Evolutionary conservation across 1,139 yeast genomes (phyloP), one percentile per base, ranked within the genome.

Genomic region (Protomyces macrosporus): DNA sequence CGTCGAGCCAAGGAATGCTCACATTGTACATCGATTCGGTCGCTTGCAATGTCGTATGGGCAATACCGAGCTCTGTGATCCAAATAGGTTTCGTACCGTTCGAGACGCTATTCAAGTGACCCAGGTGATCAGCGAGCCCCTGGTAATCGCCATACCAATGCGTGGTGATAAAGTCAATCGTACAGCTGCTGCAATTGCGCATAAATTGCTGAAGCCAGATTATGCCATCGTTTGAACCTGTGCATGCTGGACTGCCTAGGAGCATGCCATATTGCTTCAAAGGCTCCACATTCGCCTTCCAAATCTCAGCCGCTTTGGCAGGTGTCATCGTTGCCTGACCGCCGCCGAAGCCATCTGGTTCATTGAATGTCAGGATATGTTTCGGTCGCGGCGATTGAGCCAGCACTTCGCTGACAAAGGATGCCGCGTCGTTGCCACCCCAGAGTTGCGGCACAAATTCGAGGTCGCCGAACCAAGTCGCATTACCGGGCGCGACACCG

Each of bases 121-220:
- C 53, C 9, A 32, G 14, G 42, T 55, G 53, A 5, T 60, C 52
- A 7, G 45, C 53, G n/a, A 55, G 53, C 10, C 53, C 53, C 32
- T 45, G 34, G 33, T 16, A 45, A n/a, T 23, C 30, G 34, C 60
- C 60, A 30, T 55, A 55, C 53, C 53, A 55, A 16, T 55, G 60
- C 1, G 45, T 14, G 30, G 53, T 14, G 34, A 55, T 33, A 32
- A 55, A 55, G 45, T 55, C 60, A 23, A 55, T 45, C 12, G 53
- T n/a, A 30, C 60, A 55, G 39, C n/a, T 7, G n/a, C 30, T 39
- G 32, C 60, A 55, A 1, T 55, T 48, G 34, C 53, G 45, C 33
- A 55, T 12, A 54, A 55, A 55, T 45, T 55, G 53, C n/a, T 36
- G 34, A 6, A 55, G 33, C 60, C 60, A 55, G n/a, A 34, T 23